Base-by-base conservation (phyloP, 768 basidiomycete species). In the Tylopilus vinaceipallidus region DNA sequence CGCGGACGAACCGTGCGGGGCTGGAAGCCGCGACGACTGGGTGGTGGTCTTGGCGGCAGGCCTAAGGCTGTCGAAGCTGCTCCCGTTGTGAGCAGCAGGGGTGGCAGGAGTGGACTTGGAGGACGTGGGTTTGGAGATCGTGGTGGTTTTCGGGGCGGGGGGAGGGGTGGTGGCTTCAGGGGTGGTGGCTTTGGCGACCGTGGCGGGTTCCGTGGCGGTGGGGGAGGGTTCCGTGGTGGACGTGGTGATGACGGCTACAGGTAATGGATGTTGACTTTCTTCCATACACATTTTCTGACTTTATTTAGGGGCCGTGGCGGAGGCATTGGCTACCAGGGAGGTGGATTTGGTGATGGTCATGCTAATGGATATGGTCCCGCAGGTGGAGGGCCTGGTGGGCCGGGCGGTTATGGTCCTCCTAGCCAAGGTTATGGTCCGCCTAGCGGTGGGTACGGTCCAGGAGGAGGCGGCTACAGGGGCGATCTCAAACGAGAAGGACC, bases 31-130 rank as follows among this genome's bases (percentile, higher is more conserved):
- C 86, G 93, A 42, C 84, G 95, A 45, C 75, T 98, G 0, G 97
- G 95, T 17, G 97, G 97, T n/a, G 97, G 97, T 6, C 79, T 98
- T n/a, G 97, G 97, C n/a, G 97, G 97, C 23, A 80, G 95, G 51
- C 93, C 95, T 17, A 98, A 98, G 67, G 84, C 83, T 4, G 82
- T 81, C 1, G 81, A 80, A 48, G 58, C 68, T 12, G 54, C 65
- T 29, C 52, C 63, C 32, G 63, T 75, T 4, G 47, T 69, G 50
- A 3, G 16, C 45, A 50, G 63, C 12, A 63, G 67, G 4, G 61
- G 65, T 26, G 49, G 58, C 8, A 71, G 76, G n/a, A 72, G 75
- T 14, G 72, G 74, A 1, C 71, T 74, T 42, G 70, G 77, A 24
- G 82, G 76, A 43, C 68, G 72, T 30, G 70, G 72, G 7, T 65